Evolutionary conservation across 257 asterid species (phyloP).

Genomic region (Echites panduratus): DNA sequence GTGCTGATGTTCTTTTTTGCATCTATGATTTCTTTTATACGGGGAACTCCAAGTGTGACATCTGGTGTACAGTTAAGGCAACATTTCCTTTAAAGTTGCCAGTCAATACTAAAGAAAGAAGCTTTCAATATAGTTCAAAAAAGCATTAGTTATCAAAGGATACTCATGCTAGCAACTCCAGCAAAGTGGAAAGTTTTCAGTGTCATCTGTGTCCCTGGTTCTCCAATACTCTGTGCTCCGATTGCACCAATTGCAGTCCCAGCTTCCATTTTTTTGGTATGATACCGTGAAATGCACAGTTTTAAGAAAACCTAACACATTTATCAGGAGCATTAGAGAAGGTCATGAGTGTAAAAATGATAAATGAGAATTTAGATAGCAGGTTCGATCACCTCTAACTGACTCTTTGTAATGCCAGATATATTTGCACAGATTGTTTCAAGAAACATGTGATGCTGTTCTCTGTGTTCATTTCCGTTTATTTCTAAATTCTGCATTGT

Average conservation of each 20-base stretch:
- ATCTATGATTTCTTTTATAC: constrained; percentile 81
- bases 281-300: constrained; percentile 76
- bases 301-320: constrained; percentile 64
- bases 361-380: not conserved
- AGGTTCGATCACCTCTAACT: constrained; percentile 51
- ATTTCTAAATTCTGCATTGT: constrained; percentile 33
- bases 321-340: not conserved
- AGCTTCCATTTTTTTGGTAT: constrained; percentile 61
- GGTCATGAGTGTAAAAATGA: not conserved
- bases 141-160: constrained; percentile 40
- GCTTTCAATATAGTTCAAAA: constrained; percentile 8
- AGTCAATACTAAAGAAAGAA: constrained; percentile 16
- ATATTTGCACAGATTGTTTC: constrained; percentile 48
- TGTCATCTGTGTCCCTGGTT: constrained; percentile 99
- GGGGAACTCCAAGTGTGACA: constrained; percentile 97
- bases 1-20: constrained; percentile 82
- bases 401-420: constrained; percentile 68
- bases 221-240: constrained; percentile 97
- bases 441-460: constrained; percentile 31
- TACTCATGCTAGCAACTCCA: constrained; percentile 99
- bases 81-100: constrained; percentile 17
- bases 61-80: constrained; percentile 57
- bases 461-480: constrained; percentile 30
- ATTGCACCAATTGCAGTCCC: constrained; percentile 97
- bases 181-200: constrained; percentile 98